Base-by-base conservation (phyloP, 306 rosid genomes). In the Dalbergia cochinchinensis region DNA sequence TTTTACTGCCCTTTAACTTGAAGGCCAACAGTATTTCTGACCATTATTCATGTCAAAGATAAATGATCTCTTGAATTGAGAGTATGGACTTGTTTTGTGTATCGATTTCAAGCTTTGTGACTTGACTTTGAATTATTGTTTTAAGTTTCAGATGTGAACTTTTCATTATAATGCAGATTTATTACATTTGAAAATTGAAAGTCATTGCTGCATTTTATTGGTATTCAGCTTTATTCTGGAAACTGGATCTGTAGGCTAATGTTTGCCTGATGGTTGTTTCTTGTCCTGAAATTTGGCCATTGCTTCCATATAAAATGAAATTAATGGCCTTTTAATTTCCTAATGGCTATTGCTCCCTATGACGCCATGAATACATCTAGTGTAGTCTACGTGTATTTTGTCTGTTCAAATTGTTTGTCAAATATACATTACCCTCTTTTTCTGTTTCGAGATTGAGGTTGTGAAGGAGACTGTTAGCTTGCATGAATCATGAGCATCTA, bases 241-340 rank as follows among this genome's bases (percentile, higher is more conserved):
- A 53, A 14, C 44, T 26, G 34, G 42, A 10, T 71, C 58, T 63
- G 34, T 71, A 47, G 19, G 63, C 26, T 54, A 11, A 71, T 55
- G 35, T 57, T 70, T 13, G 65, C 51, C 31, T 22, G 51, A 8
- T 61, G 60, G 22, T 33, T 20, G 18, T 34, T 82, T 63, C 57
- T 77, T 70, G 47, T 77, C 70, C 48, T 69, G 48, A 61, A 74
- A 39, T 50, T 61, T 82, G 60, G 48, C 18, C 64, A 60, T 82
- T 69, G 73, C 50, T 42, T 37, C 50, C 33, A 62, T 60, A 11
- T 12, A 74, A 75, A 47, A 68, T 60, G 70, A 33, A 68, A 48
- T 7, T 39, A 55, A 14, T 69, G 10, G 57, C 11, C n/a, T 13
- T 20, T 42, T 65, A 73, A 55, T 13, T 11, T 65, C 66, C 41